Evolutionary conservation across 139 green algal species (phyloP).

Genomic region (Dunaliella primolecta): DNA sequence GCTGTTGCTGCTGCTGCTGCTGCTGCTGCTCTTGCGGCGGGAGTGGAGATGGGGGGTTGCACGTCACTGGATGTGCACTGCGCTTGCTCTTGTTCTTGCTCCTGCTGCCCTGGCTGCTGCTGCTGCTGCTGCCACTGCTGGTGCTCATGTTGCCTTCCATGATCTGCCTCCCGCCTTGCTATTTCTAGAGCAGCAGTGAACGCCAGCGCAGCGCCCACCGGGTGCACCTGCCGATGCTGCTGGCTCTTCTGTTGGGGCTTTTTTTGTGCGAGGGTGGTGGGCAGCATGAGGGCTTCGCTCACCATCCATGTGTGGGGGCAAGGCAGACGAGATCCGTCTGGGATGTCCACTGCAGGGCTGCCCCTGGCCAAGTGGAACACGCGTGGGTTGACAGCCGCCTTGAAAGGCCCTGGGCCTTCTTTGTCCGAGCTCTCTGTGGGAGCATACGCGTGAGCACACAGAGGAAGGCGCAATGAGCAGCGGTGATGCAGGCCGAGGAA

Average conservation of each 20-base stretch:
- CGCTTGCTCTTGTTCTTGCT: no score
- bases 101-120: neutral
- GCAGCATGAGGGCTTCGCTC: slow-evolving; percentile 13
- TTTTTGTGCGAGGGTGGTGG: neutral
- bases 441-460: no score
- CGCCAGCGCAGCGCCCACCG: slow-evolving; percentile 35
- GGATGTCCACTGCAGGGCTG: neutral
- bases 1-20: neutral
- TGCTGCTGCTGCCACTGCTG: neutral
- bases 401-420: neutral
- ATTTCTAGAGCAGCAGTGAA: slow-evolving; percentile 8
- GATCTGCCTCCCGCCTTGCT: neutral
- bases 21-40: neutral
- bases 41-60: no score
- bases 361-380: neutral
- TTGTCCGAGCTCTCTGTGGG: neutral
- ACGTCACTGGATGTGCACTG: no score
- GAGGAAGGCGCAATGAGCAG: no score
- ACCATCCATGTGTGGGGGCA: slow-evolving; percentile 21
- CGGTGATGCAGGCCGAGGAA: no score
- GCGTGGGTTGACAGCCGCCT: neutral
- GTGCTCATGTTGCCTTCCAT: neutral
- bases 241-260: slow-evolving; percentile 10
- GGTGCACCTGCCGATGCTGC: slow-evolving; percentile 11
- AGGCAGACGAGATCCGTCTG: slow-evolving; percentile 27